Evolutionary conservation across 1,139 yeast genomes (phyloP).

Genomic region (Blastobotrys buckinghamii): DNA sequence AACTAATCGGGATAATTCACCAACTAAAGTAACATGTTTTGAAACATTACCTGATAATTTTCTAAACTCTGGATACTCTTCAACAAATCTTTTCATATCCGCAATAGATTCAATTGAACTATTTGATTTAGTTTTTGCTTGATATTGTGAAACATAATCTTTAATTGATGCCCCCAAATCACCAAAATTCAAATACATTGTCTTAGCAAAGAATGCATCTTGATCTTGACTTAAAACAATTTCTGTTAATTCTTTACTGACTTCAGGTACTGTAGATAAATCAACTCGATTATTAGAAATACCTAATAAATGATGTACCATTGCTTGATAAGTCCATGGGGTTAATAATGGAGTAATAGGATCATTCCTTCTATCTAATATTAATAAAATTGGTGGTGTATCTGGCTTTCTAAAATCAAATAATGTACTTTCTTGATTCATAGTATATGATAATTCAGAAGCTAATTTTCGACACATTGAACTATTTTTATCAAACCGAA

Average conservation of each 20-base stretch:
- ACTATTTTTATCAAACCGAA: constrained; percentile 68
- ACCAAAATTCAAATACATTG: constrained; percentile 89
- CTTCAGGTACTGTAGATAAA: constrained; percentile 43
- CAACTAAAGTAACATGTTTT: constrained; percentile 84
- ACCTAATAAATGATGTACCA: constrained; percentile 90
- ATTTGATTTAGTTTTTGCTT: constrained; percentile 68
- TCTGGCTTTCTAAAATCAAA: constrained; percentile 62
- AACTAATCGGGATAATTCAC: constrained; percentile 69
- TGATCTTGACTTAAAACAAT: constrained; percentile 60
- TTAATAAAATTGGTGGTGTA: constrained; percentile 66
- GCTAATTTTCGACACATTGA: constrained; percentile 60
- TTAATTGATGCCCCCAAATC: constrained; percentile 88
- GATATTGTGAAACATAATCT: constrained; percentile 77
- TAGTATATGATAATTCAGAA: constrained; percentile 45
- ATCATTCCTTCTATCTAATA: constrained; percentile 80
- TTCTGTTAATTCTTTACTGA: constrained; percentile 44
- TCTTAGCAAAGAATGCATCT: constrained; percentile 70
- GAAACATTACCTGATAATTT: constrained; percentile 85
- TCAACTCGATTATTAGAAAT: constrained; percentile 76
- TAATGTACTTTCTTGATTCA: constrained; percentile 42
- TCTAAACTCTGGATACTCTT: constrained; percentile 89
- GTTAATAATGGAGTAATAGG: constrained; percentile 86
- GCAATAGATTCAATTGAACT: constrained; percentile 68
- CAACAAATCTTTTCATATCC: constrained; percentile 85
- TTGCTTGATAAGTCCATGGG: constrained; percentile 98